Evolutionary conservation across 2,329 filamentous ascomycete genomes (phyloP).

Genomic region (Penicillium fuscoglaucum): DNA sequence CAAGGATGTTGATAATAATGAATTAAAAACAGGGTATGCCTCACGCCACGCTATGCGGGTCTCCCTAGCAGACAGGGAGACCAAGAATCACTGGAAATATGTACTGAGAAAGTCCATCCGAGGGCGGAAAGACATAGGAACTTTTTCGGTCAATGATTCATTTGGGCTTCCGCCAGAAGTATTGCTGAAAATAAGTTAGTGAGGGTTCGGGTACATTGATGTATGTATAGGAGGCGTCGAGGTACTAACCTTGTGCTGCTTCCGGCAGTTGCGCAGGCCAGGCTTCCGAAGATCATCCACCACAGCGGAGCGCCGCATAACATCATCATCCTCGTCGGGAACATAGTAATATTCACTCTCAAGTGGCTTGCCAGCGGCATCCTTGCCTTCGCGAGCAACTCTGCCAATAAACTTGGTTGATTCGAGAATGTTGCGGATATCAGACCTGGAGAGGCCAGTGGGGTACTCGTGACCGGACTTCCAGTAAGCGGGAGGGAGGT

Average conservation of each 20-base stretch:
- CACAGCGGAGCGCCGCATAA: constrained; percentile 75
- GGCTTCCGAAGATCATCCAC: constrained; percentile 85
- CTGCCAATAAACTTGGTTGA: constrained; percentile 77
- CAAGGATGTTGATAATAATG: constrained; percentile 26
- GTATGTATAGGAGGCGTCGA: constrained; percentile 1
- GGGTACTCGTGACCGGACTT: constrained; percentile 53
- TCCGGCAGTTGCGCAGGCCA: constrained; percentile 83
- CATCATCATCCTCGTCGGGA: constrained; percentile 79
- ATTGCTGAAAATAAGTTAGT: constrained; percentile 57
- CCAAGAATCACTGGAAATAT: constrained; percentile 36
- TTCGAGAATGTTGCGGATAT: constrained; percentile 72
- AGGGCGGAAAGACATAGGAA: constrained; percentile 7
- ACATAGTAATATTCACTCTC: constrained; percentile 98
- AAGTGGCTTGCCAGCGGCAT: constrained; percentile 87
- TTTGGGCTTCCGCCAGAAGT: constrained; percentile 68
- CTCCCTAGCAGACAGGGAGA: constrained; percentile 27
- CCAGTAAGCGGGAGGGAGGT: constrained; percentile 67
- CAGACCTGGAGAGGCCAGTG: constrained; percentile 56
- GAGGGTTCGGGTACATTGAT: constrained; percentile 2
- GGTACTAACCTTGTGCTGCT: constrained; percentile 86
- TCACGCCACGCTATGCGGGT: constrained; percentile 47
- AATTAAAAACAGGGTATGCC: constrained; percentile 40
- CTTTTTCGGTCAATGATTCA: constrained; percentile 24
- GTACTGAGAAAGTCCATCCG: constrained; percentile 33
- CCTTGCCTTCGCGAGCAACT: constrained; percentile 87